Base-by-base conservation (phyloP, 2,329 filamentous ascomycete species). In the Coniochaeta sp. region DNA sequence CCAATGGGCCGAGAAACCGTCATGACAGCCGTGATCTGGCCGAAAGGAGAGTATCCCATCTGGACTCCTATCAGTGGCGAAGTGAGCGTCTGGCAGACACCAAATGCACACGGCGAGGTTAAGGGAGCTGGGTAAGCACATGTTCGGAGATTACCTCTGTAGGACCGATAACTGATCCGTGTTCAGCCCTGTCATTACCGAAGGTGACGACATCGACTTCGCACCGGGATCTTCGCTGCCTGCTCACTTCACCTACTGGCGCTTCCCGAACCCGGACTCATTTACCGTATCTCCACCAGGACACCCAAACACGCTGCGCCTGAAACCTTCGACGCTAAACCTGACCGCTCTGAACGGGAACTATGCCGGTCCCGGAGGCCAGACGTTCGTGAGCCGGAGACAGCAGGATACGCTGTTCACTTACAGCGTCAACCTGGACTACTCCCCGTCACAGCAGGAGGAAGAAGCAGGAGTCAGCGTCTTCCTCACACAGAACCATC, bases 371-470 rank as follows among this genome's bases (percentile, higher is more conserved):
- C 70, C 72, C 42, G 63, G 61, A 3, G 73, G 75, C 5, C 75
- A 78, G 61, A 71, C 77, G 0, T 80, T 83, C 45, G 66, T 84
- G 16, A 75, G 73, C 0, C 69, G 92, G 2, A 69, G 78, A 1
- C 79, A 83, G 59, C 75, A 75, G 5, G 73, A 82, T 55, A 77
- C 78, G 0, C 63, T 79, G 1, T 82, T 82, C 60, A 72, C 66
- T 0, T 82, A 70, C 59, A 69, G 65, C 45, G 70, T 77, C 3
- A 67, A 76, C 51, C 49, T 82, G 0, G 63, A 67, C 7, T 81
- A 75, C 56, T 51, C 58, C 0, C 72, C 77, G 0, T 60, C 60
- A 0, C 53, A 53, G 0, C 45, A 60, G 0, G 69, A 71, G 1
- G 71, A 78, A 53, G 78, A 82, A 60, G 74, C 76, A 1, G 79